Conservation (phyloP, 192 early-diverging fungal genomes). For the Linnemannia zychae region DNA sequence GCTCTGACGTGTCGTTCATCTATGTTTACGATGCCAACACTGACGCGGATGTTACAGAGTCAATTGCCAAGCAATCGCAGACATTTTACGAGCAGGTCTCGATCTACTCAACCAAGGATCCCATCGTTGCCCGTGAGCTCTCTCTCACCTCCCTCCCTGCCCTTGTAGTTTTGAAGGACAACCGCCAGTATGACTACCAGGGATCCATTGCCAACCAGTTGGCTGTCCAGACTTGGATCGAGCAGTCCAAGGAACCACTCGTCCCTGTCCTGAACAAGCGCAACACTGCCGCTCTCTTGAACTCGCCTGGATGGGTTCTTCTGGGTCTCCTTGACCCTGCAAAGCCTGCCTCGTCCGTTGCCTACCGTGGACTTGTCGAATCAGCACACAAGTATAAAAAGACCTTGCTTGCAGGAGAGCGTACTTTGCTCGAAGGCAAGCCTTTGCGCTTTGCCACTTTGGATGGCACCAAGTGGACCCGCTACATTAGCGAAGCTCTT, state of each 20-base stretch:
- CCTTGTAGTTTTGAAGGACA: slow-evolving; percentile 74
- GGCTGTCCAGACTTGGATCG: slow-evolving; percentile 70
- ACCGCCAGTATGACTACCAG: slow-evolving; percentile 48
- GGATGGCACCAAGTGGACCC: slow-evolving; percentile 70
- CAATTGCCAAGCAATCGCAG: slow-evolving; percentile 32
- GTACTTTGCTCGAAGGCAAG: slow-evolving; percentile 1
- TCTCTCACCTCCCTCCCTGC: slow-evolving; percentile 57
- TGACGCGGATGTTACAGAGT: slow-evolving; percentile 41
- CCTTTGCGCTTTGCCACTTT: slow-evolving; percentile 70
- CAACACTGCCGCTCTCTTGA: slow-evolving; percentile 80
- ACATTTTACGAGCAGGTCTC: slow-evolving; percentile 43
- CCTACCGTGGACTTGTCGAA: slow-evolving; percentile 32
- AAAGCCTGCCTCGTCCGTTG: slow-evolving; percentile 16
- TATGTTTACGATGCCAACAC: slow-evolving; percentile 68
- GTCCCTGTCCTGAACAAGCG: slow-evolving; percentile 72
- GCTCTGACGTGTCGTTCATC: slow-evolving; percentile 65
- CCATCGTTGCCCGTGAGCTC: slow-evolving; percentile 21
- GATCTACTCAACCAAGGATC: slow-evolving; percentile 58
- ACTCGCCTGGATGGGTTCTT: slow-evolving; percentile 72
- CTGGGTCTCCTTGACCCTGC: slow-evolving; percentile 73
- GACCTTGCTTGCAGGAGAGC: not conserved
- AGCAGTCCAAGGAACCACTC: slow-evolving; percentile 74
- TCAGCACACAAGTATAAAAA: slow-evolving; percentile 54
- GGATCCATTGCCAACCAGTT: slow-evolving; percentile 49
- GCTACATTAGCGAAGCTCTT: slow-evolving; percentile 71